Evolutionary conservation across 345 rosid genomes (phyloP).

Genomic region (Garcia nutans): DNA sequence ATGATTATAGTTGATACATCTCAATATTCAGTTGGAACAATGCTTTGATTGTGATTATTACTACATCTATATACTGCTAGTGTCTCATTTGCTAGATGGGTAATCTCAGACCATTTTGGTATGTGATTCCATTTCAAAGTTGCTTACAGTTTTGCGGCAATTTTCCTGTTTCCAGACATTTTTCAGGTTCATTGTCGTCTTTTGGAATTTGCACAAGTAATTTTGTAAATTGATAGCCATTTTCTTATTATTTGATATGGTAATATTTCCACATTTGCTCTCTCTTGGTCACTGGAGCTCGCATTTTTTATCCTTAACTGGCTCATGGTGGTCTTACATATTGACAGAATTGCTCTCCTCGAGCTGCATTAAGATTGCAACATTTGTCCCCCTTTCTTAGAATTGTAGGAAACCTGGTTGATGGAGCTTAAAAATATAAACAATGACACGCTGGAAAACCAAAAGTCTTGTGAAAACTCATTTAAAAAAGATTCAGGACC

Average conservation of each 20-base stretch:
- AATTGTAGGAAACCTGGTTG: constrained; percentile 35
- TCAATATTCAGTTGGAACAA: background rate
- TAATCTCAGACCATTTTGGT: background rate
- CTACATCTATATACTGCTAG: background rate
- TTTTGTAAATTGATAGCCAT: background rate
- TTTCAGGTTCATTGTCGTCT: background rate
- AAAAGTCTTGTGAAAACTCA: constrained; percentile 31
- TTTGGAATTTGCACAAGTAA: background rate
- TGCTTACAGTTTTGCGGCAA: background rate
- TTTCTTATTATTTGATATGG: background rate
- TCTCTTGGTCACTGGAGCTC: background rate
- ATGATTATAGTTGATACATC: background rate
- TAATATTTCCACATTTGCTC: background rate
- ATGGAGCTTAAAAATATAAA: constrained; percentile 44
- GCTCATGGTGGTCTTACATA: background rate
- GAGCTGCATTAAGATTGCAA: constrained; percentile 7
- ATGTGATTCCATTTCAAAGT: background rate
- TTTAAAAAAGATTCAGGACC: constrained; percentile 41
- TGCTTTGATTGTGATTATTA: background rate
- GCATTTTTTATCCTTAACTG: background rate
- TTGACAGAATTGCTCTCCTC: background rate
- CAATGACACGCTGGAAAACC: constrained; percentile 38
- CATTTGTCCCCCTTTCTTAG: constrained; percentile 9
- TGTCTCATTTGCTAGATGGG: background rate
- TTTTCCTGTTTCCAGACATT: background rate